Conservation (phyloP, 2,329 filamentous ascomycete genomes). For the Colletotrichum lindemuthianum region DNA sequence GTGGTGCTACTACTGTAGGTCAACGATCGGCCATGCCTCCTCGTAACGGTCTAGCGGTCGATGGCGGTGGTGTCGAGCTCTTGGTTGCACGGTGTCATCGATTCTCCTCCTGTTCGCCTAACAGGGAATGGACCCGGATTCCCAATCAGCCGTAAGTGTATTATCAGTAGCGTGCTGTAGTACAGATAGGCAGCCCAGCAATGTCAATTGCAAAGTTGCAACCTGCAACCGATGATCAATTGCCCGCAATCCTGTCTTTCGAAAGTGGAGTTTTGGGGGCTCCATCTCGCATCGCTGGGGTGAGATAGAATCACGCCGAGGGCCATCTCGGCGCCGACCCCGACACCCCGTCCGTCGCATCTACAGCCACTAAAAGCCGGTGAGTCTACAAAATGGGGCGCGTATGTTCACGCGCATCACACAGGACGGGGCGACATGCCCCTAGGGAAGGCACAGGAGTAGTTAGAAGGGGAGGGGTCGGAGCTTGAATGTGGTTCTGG, state of each 20-base stretch:
- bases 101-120: slow-evolving; percentile 9
- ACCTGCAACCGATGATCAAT: slow-evolving; percentile 14
- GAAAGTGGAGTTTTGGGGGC: slow-evolving; percentile 4
- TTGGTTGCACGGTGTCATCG: slow-evolving; percentile 24
- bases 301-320: slow-evolving; percentile 16
- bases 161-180: too few species aligned
- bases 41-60: slow-evolving; percentile 2
- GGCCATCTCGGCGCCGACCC: background rate
- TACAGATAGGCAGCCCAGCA: background rate
- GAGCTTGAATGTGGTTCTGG: slow-evolving; percentile 10
- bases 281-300: slow-evolving; percentile 9
- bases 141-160: background rate
- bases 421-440: slow-evolving; percentile 5
- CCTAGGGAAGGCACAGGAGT: background rate
- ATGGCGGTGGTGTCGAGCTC: slow-evolving; percentile 6
- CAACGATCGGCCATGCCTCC: background rate
- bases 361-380: slow-evolving; percentile 21
- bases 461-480: slow-evolving; percentile 9
- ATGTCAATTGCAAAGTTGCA: slow-evolving; percentile 1
- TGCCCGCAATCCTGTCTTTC: background rate
- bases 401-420: background rate
- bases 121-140: background rate
- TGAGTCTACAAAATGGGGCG: slow-evolving; percentile 31
- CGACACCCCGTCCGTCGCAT: background rate
- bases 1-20: background rate